Evolutionary conservation across 1,284 basidiomycete species (phyloP).

Genomic region (Earliella scabrosa): DNA sequence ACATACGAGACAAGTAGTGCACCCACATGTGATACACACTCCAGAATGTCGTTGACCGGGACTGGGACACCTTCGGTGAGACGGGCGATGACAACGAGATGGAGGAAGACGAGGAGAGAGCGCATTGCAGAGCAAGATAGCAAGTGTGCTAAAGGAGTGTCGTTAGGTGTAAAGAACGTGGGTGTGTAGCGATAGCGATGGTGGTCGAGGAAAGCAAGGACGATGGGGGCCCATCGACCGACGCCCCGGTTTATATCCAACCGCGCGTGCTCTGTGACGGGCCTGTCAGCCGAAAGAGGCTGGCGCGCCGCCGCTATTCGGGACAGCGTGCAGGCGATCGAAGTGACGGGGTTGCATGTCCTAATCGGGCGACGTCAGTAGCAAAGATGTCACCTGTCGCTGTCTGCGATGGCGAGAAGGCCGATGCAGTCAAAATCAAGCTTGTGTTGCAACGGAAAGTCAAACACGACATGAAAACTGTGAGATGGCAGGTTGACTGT

Average conservation of each 20-base stretch:
- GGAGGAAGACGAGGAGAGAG: slow-evolving; percentile 9
- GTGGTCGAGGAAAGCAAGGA: background rate
- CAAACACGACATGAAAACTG: no score
- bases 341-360: no score
- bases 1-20: no score
- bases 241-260: background rate
- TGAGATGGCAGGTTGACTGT: no score
- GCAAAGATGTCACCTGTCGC: no score
- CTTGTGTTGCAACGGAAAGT: no score
- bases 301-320: background rate
- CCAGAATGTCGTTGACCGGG: background rate
- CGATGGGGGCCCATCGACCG: background rate
- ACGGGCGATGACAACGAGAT: background rate
- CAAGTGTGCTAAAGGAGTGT: slow-evolving; percentile 7
- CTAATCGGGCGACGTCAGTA: no score
- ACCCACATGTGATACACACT: background rate
- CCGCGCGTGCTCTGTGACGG: background rate
- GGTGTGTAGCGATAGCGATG: slow-evolving; percentile 5
- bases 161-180: slow-evolving; percentile 2
- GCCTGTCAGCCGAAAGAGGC: background rate
- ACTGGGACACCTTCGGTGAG: background rate
- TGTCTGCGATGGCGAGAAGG: no score
- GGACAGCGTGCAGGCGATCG: background rate
- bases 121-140: slow-evolving; percentile 1
- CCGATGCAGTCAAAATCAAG: no score